phyloP scores from a whole-genome alignment of 495 filamentous ascomycete species.

The Arthonia radiata region DNA sequence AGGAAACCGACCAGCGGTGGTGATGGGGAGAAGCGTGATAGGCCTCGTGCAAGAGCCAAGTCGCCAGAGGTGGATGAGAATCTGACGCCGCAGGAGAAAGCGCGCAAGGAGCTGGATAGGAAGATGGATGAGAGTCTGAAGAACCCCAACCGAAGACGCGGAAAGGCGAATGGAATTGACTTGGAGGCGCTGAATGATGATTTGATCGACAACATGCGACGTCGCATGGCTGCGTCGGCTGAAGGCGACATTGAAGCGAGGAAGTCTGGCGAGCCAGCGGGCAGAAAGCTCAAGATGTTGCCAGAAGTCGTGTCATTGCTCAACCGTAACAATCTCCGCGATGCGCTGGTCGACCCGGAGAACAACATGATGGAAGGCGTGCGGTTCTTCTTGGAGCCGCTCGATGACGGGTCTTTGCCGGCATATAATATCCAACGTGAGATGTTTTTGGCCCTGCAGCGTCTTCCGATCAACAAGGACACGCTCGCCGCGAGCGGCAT shows the following conservation, averaged over 20 bases:
- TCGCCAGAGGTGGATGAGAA: constrained; percentile 39
- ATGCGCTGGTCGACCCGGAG: constrained; percentile 68
- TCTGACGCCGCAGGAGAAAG: constrained; percentile 28
- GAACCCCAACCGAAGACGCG: constrained; percentile 52
- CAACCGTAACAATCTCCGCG: constrained; percentile 65
- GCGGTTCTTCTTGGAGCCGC: constrained; percentile 88
- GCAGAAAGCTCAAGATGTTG: constrained; percentile 83
- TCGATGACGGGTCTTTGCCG: constrained; percentile 74
- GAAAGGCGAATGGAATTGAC: constrained; percentile 76
- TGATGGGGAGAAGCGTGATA: constrained; percentile 18
- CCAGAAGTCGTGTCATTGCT: constrained; percentile 75
- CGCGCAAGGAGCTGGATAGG: constrained; percentile 55
- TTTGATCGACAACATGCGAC: constrained; percentile 67
- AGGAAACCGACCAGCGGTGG: constrained; percentile 19
- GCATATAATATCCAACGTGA: constrained; percentile 95
- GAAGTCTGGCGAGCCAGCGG: constrained; percentile 49
- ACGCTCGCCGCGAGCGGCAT: constrained; percentile 72
- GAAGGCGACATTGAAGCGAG: constrained; percentile 62
- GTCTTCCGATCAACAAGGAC: constrained; percentile 73
- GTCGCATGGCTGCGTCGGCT: constrained; percentile 79
- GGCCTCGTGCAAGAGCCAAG: constrained; percentile 14
- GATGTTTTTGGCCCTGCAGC: constrained; percentile 54
- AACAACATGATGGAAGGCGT: constrained; percentile 87
- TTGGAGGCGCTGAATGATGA: constrained; percentile 72
- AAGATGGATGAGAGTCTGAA: constrained; percentile 71